Base-by-base conservation (phyloP, 441 rosid species). In the Gossypium davidsonii region DNA sequence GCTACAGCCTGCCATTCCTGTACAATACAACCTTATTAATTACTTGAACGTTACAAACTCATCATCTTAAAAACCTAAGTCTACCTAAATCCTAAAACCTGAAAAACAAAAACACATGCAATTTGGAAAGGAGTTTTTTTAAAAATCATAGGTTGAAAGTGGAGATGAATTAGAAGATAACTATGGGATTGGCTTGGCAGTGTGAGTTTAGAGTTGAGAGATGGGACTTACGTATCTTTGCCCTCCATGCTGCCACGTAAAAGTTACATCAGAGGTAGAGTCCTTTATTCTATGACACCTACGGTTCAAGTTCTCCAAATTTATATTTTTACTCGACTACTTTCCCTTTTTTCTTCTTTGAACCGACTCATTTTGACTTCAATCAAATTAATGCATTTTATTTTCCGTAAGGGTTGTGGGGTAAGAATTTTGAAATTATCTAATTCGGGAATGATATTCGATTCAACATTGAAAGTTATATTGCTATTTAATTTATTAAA, bases 231-330 rank as follows among this genome's bases (percentile, higher is more conserved):
- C 17, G 20, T 48, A 23, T 48, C 42, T 48, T 48, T 44, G 18
- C 70, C 55, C 55, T 3, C 14, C 31, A 48, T 23, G 57, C 39
- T 67, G 57, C 71, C 57, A 67, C 71, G 71, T 67, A 67, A 46
- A 28, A 67, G 21, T 67, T 8, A 11, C 70, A 4, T 12, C 56
- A 20, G 37, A 66, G 56, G 56, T 21, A 6, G 44, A 39, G 14
- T 48, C 39, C 14, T 67, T 67, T 3, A 7, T n/a, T 15, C 39
- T 26, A 25, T 2, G 56, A 46, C 70, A 46, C 39, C 37, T 21
- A 31, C 12, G 65, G 15, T 39, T 2, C 1, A 9, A 39, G 46
- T 39, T 26, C 37, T 61, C 66, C 65, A 62, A 37, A 34, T 15
- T 34, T 37, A 34, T 6, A 8, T 9, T 62, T 62, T 26, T 6